Conservation (phyloP, 306 rosid genomes). For the Vigna hirtella region DNA sequence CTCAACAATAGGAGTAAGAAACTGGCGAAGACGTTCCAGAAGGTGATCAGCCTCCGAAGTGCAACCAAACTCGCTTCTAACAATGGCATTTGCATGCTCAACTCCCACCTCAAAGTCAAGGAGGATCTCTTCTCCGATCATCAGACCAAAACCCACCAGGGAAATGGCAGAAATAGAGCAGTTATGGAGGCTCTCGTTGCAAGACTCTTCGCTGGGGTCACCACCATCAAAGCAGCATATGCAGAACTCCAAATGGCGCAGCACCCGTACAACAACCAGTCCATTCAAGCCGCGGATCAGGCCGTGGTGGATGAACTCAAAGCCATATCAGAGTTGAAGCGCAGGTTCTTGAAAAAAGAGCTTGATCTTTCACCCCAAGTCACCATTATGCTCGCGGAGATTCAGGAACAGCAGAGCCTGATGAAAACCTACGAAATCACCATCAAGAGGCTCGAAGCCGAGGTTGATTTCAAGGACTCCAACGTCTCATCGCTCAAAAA, state of each 20-base stretch:
- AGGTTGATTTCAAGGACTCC: conserved; percentile 50
- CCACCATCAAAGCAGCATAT: conserved; percentile 90
- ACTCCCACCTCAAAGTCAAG: conserved; percentile 56
- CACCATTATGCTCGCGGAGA: conserved; percentile 89
- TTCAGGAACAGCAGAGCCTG: conserved; percentile 89
- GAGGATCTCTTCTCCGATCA: conserved; percentile 50
- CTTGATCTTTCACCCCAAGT: conserved; percentile 91
- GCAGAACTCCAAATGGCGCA: conserved; percentile 99
- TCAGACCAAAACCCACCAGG: conserved; percentile 37
- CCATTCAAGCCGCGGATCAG: conserved; percentile 82
- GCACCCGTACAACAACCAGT: conserved; percentile 76
- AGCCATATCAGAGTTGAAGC: conserved; percentile 76
- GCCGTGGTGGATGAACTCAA: conserved; percentile 82
- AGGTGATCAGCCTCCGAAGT: conserved; percentile 66
- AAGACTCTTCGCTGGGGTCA: conserved; percentile 86
- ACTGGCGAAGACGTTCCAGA: conserved; percentile 66
- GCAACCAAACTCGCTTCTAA: conserved; percentile 69
- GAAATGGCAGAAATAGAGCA: conserved; percentile 54
- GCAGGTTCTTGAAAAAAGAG: conserved; percentile 70
- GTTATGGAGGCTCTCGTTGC: conserved; percentile 87
- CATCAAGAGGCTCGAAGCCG: conserved; percentile 69
- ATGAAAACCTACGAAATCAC: conserved; percentile 89
- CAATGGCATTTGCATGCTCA: conserved; percentile 84
- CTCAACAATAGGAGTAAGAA: conserved; percentile 59
- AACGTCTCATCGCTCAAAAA: conserved; percentile 44